phyloP scores from a whole-genome alignment of 1,139 yeast genomes.

The Saccharomyces pastorianus region DNA sequence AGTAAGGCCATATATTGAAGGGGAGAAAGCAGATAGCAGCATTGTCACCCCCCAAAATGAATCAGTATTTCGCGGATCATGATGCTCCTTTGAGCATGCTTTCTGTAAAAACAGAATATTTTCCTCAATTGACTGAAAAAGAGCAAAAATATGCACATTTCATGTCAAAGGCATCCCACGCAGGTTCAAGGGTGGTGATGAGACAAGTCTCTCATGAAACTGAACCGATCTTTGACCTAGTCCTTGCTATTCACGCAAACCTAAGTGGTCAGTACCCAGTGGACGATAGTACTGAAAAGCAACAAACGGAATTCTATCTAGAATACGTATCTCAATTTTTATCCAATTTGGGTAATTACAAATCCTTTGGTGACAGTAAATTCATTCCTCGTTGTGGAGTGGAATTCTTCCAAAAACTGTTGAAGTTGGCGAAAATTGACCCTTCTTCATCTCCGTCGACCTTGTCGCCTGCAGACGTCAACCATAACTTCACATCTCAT shows the following conservation, averaged over 20 bases:
- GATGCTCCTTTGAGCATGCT: constrained; percentile 34
- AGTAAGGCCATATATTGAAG: background rate
- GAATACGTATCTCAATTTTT: constrained; percentile 78
- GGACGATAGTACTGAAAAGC: constrained; percentile 28
- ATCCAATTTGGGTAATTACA: constrained; percentile 76
- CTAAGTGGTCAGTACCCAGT: constrained; percentile 47
- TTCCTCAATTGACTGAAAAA: constrained; percentile 43
- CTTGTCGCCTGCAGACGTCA: constrained; percentile 9
- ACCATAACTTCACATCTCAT: constrained; percentile 1
- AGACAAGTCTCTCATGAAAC: constrained; percentile 79
- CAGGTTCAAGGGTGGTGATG: constrained; percentile 71
- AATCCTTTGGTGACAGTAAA: constrained; percentile 83
- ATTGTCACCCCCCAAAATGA: background rate
- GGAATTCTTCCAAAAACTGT: constrained; percentile 42
- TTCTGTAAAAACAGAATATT: constrained; percentile 38
- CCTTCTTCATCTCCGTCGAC: constrained; percentile 24
- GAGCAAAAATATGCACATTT: constrained; percentile 71
- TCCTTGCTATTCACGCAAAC: constrained; percentile 47
- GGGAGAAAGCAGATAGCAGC: background rate
- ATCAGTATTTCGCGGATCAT: constrained; percentile 18
- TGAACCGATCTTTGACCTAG: constrained; percentile 62
- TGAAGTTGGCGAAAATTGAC: constrained; percentile 32
- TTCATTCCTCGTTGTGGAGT: constrained; percentile 57
- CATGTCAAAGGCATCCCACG: constrained; percentile 72
- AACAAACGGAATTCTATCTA: constrained; percentile 38